These are phyloP conservation scores for Mycena olivaceomarginata DNA, from an alignment of 768 basidiomycete genomes.

Conservation along the genomic window DNA sequence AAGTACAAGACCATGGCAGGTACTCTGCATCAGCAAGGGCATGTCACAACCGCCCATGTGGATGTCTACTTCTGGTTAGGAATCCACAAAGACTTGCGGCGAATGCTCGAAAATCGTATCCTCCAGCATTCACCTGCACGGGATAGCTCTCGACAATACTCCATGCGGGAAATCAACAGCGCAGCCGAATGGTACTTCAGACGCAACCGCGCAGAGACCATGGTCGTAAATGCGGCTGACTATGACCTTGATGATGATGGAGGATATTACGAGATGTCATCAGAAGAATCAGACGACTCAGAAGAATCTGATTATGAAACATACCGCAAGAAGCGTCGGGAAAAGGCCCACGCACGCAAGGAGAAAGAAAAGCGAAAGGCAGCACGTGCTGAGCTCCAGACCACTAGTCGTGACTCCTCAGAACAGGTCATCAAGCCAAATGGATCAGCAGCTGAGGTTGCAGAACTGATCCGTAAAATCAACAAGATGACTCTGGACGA, in stretches of 20 bases:
- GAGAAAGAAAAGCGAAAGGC: constrained; percentile 4
- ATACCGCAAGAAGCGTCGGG: not conserved
- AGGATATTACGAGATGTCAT: not conserved
- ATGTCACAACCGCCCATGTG: not conserved
- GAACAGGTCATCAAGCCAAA: not conserved
- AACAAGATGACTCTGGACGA: not conserved
- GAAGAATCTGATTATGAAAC: not conserved
- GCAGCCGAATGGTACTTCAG: constrained; percentile 23
- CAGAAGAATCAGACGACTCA: not conserved
- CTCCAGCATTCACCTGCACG: not conserved
- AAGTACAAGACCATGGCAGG: constrained; percentile 41
- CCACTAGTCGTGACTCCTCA: not conserved
- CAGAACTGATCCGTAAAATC: not conserved
- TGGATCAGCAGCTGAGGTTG: not conserved
- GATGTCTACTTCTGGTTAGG: not conserved
- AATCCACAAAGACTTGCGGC: not conserved
- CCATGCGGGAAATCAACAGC: not conserved
- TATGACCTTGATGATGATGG: not conserved
- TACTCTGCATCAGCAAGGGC: constrained; percentile 3
- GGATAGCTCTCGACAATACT: not conserved
- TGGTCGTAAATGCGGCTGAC: not conserved
- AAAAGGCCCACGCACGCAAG: not conserved
- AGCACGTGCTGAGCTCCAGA: not conserved
- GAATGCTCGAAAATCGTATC: not conserved
- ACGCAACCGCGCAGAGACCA: constrained; percentile 15